Evolutionary conservation across 495 filamentous ascomycete species (phyloP), one percentile per base, ranked within the genome.

Genomic region (Aspergillus bridgeri): DNA sequence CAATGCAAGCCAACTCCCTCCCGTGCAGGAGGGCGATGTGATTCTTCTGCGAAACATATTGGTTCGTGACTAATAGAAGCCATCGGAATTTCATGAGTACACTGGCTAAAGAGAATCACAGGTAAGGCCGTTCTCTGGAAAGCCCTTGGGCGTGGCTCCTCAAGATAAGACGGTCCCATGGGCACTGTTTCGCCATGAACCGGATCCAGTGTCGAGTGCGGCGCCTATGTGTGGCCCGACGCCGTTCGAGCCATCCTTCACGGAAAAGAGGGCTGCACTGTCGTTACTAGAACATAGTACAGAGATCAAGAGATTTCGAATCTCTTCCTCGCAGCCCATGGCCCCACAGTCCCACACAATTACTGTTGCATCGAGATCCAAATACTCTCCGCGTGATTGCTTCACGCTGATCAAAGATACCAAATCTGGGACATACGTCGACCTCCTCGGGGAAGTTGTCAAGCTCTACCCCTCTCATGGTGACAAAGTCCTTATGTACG

Each of bases 391-490:
- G 17, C 55, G 62, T 45, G 61, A 80, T 3, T 91, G 88, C 54
- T 87, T 88, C 60, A 70, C 75, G 33, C 75, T 88, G 1, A 75
- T 97, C 51, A 79, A 87, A 59, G 85, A 91, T 67, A 69, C 91
- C 17, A 57, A 78, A 44, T 68, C 78, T 7, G 57, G 74, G 25
- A 74, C 62, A 2, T 91, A 86, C 65, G 84, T 81, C 65, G 86
- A 96, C 69, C 60, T 96, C 6, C 69, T 91, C 18, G 91, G 84
- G n/a, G 81, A 92, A 65, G 84, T 96, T 3, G 78, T 91, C 46
- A 89, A 84, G 60, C 78, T 83, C 0, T 86, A 83, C 48, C 79
- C 73, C 33, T 72, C 69, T 48, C 67, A 71, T 27, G 70, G 67
- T 24, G 75, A 77, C 18, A 81, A 69, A 53, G 67, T 81, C 19